A percentile compares a stretch with the other conserved stretches of the same genome.
Evolutionary conservation across 495 filamentous ascomycete genomes (phyloP).

Genomic region (Talaromyces ruber): DNA sequence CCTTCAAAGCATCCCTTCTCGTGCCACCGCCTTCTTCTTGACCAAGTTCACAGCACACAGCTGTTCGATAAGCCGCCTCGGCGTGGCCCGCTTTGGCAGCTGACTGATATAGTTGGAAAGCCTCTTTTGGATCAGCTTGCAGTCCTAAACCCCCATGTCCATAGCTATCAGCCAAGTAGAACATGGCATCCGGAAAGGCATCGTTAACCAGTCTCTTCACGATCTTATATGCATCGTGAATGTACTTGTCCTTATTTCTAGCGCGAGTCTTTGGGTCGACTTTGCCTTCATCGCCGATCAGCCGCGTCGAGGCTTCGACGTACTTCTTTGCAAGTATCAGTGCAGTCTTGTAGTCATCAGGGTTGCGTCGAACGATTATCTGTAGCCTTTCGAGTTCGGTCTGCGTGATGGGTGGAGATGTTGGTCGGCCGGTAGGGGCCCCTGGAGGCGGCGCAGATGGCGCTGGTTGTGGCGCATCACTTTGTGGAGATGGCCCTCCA

Average conservation of each 20-base stretch:
- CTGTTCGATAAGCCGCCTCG: conserved; percentile 84
- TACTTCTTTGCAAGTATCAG: conserved; percentile 75
- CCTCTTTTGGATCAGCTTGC: conserved; percentile 76
- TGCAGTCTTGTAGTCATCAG: conserved; percentile 60
- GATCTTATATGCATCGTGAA: conserved; percentile 79
- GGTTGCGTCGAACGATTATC: conserved; percentile 54
- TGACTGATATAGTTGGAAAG: conserved; percentile 86
- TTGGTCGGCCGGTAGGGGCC: conserved; percentile 8
- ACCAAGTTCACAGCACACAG: conserved; percentile 97
- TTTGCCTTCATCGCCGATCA: conserved; percentile 58
- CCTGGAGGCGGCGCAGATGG: conserved; percentile 14
- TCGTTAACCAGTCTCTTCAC: conserved; percentile 71
- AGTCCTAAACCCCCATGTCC: conserved; percentile 65
- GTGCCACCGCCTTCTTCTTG: conserved; percentile 89
- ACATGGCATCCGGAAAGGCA: conserved; percentile 76
- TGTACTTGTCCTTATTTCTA: conserved; percentile 75
- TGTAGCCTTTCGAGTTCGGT: conserved; percentile 71
- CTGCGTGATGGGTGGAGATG: conserved; percentile 54
- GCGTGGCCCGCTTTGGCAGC: conserved; percentile 84
- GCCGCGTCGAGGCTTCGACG: conserved; percentile 71
- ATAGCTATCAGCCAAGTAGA: conserved; percentile 85
- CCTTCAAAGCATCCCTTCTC: conserved; percentile 80
- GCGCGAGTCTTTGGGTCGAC: conserved; percentile 67
- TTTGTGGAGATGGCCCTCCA: conserved; percentile 29
- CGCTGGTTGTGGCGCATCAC: conserved; percentile 22